These are phyloP conservation scores for Candida dubliniensis DNA, from an alignment of 1,139 yeast genomes.

Conservation along the genomic window DNA sequence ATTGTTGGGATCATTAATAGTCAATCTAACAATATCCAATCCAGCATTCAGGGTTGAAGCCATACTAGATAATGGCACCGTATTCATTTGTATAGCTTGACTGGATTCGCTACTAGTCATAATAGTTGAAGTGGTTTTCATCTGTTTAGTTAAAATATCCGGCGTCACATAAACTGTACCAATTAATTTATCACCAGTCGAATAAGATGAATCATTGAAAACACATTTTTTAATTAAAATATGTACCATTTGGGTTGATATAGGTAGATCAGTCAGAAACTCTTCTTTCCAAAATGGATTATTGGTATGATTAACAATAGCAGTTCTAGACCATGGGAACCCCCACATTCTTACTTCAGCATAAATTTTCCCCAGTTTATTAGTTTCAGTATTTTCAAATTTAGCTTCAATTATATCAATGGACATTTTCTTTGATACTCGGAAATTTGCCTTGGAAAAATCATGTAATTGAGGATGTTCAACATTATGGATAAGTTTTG, in stretches of 20 bases:
- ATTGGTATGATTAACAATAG: conserved; percentile 48
- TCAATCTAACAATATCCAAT: conserved; percentile 42
- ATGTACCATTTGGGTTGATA: conserved; percentile 53
- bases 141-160: conserved; percentile 45
- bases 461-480: conserved; percentile 18
- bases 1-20: conserved; percentile 43
- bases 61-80: conserved; percentile 9
- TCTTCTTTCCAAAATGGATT: conserved; percentile 76
- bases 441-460: conserved; percentile 39
- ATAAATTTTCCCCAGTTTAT: conserved; percentile 41
- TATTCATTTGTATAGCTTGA: conserved; percentile 25
- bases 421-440: conserved; percentile 55
- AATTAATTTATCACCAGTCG: conserved; percentile 37
- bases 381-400: conserved; percentile 29
- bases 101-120: conserved; percentile 28
- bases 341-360: conserved; percentile 70
- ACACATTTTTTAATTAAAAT: conserved; percentile 49
- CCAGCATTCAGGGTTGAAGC: conserved; percentile 13
- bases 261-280: conserved; percentile 56
- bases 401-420: conserved; percentile 71
- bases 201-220: conserved; percentile 21
- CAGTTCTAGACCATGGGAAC: conserved; percentile 68
- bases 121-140: conserved; percentile 37
- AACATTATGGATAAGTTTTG: conserved; percentile 3
- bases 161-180: conserved; percentile 62